These are phyloP conservation scores for Colletotrichum orchidophilum DNA, from an alignment of 2,329 filamentous ascomycete species.

Conservation along the genomic window DNA sequence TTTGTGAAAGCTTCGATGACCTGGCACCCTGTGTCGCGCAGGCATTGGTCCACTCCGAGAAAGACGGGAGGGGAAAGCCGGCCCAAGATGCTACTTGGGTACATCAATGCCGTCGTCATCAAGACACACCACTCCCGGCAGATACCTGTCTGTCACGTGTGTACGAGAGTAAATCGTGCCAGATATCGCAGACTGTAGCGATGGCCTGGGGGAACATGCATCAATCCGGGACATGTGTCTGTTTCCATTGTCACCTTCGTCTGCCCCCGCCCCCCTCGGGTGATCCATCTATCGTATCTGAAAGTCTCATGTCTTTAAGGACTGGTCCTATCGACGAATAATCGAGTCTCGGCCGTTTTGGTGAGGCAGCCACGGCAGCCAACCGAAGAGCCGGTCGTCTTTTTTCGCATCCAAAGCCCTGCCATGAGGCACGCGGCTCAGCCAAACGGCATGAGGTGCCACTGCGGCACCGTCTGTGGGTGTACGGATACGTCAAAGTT, in stretches of 20 bases:
- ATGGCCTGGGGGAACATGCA: background rate
- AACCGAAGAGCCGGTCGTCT: background rate
- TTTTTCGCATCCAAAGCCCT: background rate
- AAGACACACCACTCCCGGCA: background rate
- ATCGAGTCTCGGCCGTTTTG: background rate
- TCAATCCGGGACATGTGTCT: background rate
- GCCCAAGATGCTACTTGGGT: background rate
- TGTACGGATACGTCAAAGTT: background rate
- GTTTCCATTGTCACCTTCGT: background rate
- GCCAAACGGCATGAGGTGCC: background rate
- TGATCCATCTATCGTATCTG: background rate
- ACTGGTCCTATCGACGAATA: background rate
- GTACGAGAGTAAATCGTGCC: background rate
- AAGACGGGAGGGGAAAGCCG: background rate
- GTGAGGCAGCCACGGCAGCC: background rate
- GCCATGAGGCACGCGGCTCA: background rate
- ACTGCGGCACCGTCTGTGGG: background rate
- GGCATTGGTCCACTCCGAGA: constrained; percentile 16
- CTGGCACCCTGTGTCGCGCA: constrained; percentile 21
- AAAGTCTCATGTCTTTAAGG: background rate
- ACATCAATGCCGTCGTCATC: background rate
- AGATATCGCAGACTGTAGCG: background rate
- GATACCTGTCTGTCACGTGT: background rate
- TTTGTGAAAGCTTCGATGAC: constrained; percentile 23
- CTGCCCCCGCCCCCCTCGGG: too few relatives aligned